phyloP scores from a whole-genome alignment of 352 stramenopile species.

The Phytophthora sp. region DNA sequence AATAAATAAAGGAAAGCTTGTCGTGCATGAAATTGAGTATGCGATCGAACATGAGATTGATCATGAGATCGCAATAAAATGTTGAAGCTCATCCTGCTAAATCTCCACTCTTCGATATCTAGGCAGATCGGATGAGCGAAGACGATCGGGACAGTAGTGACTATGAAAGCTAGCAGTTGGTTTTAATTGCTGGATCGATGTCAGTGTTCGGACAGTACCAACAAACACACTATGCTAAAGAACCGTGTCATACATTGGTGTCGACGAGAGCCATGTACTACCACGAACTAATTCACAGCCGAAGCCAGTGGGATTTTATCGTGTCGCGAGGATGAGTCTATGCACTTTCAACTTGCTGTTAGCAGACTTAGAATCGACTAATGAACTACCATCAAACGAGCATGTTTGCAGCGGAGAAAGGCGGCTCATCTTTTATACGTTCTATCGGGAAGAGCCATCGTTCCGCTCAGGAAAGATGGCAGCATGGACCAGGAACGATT shows the following conservation, averaged over 20 bases:
- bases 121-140: neutral
- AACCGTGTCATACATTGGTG: neutral
- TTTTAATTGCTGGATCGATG: neutral
- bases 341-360: neutral
- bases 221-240: neutral
- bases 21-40: no score
- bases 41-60: no score
- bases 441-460: neutral
- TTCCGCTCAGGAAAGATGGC: neutral
- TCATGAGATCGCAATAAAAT: no score
- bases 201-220: neutral
- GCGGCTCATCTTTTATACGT: conserved; percentile 2
- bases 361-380: neutral
- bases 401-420: neutral
- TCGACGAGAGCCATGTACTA: neutral
- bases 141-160: neutral
- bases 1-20: no score
- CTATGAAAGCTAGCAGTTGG: neutral
- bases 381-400: neutral
- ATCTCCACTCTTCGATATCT: no score
- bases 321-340: neutral
- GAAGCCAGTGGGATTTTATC: neutral
- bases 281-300: neutral
- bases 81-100: no score
- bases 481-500: conserved; percentile 1